phyloP scores from a whole-genome alignment of 176 grass and related monocot species.

The Echinochloa phyllopogon region DNA sequence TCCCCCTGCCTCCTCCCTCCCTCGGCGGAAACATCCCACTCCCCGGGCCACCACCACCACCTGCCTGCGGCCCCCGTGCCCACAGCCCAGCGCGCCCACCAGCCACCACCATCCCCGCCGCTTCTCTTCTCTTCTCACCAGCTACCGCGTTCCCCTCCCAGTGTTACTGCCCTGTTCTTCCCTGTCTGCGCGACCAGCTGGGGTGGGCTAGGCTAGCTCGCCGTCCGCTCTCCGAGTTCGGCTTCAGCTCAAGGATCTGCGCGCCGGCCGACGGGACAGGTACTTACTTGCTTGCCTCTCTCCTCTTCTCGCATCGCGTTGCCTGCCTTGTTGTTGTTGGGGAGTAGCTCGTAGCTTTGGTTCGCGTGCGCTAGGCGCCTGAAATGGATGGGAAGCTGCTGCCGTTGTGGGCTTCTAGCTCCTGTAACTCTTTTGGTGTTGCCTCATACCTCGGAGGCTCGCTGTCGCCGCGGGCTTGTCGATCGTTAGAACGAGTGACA shows the following conservation, averaged over 20 bases:
- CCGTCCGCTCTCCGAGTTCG: not conserved
- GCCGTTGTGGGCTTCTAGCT: not conserved
- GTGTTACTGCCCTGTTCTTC: not conserved
- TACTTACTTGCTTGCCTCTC: not conserved
- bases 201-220: not conserved
- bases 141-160: not conserved
- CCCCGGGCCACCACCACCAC: not conserved
- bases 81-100: not conserved
- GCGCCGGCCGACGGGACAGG: constrained; percentile 38
- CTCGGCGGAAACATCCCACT: constrained; percentile 43
- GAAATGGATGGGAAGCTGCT: not conserved
- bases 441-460: not conserved
- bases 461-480: not conserved
- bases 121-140: not conserved
- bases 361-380: not conserved
- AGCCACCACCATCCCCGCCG: not conserved
- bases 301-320: not conserved
- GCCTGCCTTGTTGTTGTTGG: not conserved
- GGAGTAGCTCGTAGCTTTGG: not conserved
- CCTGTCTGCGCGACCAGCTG: not conserved
- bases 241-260: constrained; percentile 16
- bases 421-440: not conserved
- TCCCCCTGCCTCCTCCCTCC: not conserved
- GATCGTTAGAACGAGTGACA: not conserved
- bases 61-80: not conserved